Evolutionary conservation across 2,329 filamentous ascomycete genomes (phyloP), one percentile per base, ranked within the genome.

Genomic region (Calonectria fujianensis): DNA sequence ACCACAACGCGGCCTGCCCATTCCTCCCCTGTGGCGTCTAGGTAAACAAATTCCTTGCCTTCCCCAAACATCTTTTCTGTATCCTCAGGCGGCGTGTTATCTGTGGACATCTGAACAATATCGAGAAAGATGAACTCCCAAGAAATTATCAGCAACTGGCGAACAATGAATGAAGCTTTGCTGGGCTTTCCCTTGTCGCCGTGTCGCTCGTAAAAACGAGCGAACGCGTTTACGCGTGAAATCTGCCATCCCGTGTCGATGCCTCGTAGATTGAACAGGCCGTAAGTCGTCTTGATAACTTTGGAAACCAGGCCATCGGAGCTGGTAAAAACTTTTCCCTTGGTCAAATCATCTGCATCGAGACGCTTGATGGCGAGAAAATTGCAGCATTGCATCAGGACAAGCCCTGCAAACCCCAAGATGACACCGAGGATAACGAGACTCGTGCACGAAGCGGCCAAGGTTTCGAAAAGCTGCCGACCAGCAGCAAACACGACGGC

Each of bases 321-420:
- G 7, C 8, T 20, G 9, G 14, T 7, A 6, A 54, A 54, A 13
- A 54, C 16, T 4, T 54, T 54, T 8, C 27, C 9, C 29, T 32
- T 32, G 29, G 11, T 11, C 27, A 54, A 11, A 16, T 32, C 51
- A 7, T 32, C 27, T 20, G 51, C 29, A 54, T 54, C 51, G 29
- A 54, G 27, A 3, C 51, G 27, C 31, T 29, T 54, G 8, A 54
- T 31, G 51, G 29, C 51, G 11, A 54, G 51, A 32, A 54, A 54
- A 20, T 54, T 54, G 29, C 57, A 41, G 24, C 57, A 63, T 13
- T 63, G 57, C 35, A 63, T 24, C 24, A 39, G 2, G 35, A 63
- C 32, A 11, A 63, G 35, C 24, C 57, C 57, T 16, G 16, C 8
- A 27, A 41, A 27, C 2, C 57, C 57, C 35, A 63, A 29, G 24